Evolutionary conservation across 257 asterid genomes (phyloP), one percentile per base, ranked within the genome.

Genomic region (Ilex asprella): DNA sequence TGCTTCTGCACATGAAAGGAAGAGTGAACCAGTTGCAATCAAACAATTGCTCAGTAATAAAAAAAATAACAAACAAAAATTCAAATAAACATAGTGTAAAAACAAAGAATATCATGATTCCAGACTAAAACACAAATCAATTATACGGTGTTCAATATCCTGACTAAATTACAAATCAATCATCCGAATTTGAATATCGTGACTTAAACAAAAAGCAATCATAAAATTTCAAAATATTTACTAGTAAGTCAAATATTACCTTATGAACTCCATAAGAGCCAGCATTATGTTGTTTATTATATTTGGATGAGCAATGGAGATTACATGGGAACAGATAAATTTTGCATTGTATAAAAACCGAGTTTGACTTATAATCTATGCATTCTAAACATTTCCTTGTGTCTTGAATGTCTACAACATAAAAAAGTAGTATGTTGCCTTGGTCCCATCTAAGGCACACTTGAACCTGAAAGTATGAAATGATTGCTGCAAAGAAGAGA

Each of bases 1-100:
- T 79, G 60, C 79, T 84, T 93, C 97, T 93, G 82, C 67, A 72
- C 54, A 64, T 43, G 58, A 63, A 44, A 49, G 32, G 43, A 16
- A 53, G 2, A n/a, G 15, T n/a, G 54, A 7, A 35, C 0, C 41
- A 35, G 8, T 35, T 49, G 16, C 6, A 2, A 1, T 49, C 5
- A 4, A 49, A 15, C 54, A 49, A 12, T n/a, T 49, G 16, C 3
- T 6, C 16, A 15, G 54, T 11, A 49, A 49, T 2, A 11, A 49
- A 11, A 7, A 11, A 49, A 49, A 11, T 7, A 15, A 11, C 5
- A 6, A 49, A 44, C 13, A 7, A 44, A 12, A 12, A 44, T 8
- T 44, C 9, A 44, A 44, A 11, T 4, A 0, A 49, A 49, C 10
- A 49, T 7, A 11, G 54, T 1, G 16, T 11, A 12, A 49, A 15